These are phyloP conservation scores for Colletotrichum sp. DNA, from an alignment of 2,329 filamentous ascomycete species.

Conservation along the genomic window DNA sequence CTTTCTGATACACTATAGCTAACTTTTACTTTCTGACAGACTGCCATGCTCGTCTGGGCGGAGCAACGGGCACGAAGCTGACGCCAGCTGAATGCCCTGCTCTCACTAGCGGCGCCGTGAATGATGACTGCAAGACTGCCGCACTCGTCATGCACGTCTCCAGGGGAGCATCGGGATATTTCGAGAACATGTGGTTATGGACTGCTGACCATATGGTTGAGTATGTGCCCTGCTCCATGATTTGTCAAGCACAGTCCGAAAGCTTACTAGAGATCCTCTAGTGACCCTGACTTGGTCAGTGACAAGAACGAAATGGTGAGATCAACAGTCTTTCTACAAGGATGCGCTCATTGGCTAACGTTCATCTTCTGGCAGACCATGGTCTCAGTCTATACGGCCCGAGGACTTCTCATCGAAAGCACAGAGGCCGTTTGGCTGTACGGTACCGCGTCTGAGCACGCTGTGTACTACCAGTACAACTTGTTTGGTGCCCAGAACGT, in stretches of 20 bases:
- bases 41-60: slow-evolving; percentile 75
- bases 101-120: slow-evolving; percentile 46
- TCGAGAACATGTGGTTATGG: slow-evolving; percentile 69
- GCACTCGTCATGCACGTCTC: slow-evolving; percentile 58
- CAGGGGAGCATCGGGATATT: slow-evolving; percentile 50
- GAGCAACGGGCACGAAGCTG: slow-evolving; percentile 69
- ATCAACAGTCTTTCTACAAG: not conserved
- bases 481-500: slow-evolving; percentile 51
- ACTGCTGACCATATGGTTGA: slow-evolving; percentile 66
- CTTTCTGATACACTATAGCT: not conserved
- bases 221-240: not conserved
- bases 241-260: not conserved
- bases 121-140: slow-evolving; percentile 60
- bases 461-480: slow-evolving; percentile 57
- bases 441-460: slow-evolving; percentile 56
- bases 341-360: not conserved
- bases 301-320: slow-evolving; percentile 62
- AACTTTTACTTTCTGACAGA: slow-evolving; percentile 35
- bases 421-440: slow-evolving; percentile 37
- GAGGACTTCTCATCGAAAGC: slow-evolving; percentile 40
- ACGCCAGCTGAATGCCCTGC: slow-evolving; percentile 64
- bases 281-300: slow-evolving; percentile 35
- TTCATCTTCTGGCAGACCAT: not conserved
- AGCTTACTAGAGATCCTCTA: not conserved
- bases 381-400: slow-evolving; percentile 37